Evolutionary conservation across 2,329 filamentous ascomycete species (phyloP), one percentile per base, ranked within the genome.

Genomic region (Penicillium oxalicum): DNA sequence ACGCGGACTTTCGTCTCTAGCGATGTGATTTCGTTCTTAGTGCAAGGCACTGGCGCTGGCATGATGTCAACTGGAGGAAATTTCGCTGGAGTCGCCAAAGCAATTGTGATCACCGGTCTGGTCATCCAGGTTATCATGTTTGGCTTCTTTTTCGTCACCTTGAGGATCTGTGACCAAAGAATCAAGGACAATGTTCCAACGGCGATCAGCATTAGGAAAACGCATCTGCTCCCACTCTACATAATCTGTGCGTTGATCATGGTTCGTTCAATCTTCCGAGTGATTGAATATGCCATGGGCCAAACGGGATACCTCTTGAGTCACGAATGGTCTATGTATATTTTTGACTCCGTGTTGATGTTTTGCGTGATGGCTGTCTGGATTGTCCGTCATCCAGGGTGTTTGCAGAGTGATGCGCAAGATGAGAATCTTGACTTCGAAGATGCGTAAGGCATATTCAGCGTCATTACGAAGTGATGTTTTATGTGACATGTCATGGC

Each of bases 101-200:
- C n/a, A n/a, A 67, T 83, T 42, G 74, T 84, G n/a, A 63, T 83
- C 6, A 74, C 56, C 1, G 81, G 82, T 2, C 66, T 85, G 2
- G 61, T 77, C 29, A 61, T 83, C 12, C 82, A 85, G 58, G 70
- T 85, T 25, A 35, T 79, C 37, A 73, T 79, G 47, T 83, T 84
- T 52, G 72, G 70, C 24, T 64, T 82, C 33, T 85, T 84, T 57
- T 63, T 78, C 33, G 48, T 73, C 4, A 72, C 74, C 1, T 71
- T 77, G 0, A 54, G 71, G 2, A 50, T 77, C 0, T 81, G 82
- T 64, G 74, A 83, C 53, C 44, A 54, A 2, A 68, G 75, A 3
- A 68, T 79, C 27, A 8, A 12, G 1, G 6, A n/a, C 1, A 33
- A 44, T 29, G 44, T 47, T 9, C 49, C 52, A 7, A n/a, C 43